Conservation (phyloP, 495 filamentous ascomycete genomes). For the Chaetomium cochliodes region DNA sequence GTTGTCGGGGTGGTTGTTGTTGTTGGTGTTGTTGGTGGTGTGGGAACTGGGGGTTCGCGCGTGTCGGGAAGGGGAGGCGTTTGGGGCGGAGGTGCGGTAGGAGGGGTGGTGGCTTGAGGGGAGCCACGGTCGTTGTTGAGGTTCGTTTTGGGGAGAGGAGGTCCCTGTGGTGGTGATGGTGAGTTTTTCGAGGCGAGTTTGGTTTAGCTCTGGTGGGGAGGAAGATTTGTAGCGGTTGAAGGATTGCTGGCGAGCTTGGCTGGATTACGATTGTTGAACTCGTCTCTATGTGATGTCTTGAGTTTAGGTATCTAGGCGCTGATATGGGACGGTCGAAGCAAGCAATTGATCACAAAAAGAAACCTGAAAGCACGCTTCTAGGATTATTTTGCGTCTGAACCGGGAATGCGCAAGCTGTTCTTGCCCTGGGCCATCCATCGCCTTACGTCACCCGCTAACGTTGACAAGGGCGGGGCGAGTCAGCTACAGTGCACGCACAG, state of each 20-base stretch:
- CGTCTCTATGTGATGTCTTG: not conserved
- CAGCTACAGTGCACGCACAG: not conserved
- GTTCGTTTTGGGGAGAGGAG: not conserved
- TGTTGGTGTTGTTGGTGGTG: not conserved
- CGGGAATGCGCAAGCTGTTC: not conserved
- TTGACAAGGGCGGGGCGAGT: not conserved
- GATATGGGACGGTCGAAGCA: not conserved
- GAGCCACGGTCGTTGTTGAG: not conserved
- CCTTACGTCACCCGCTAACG: slow-evolving; percentile 1
- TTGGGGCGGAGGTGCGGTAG: not conserved
- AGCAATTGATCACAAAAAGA: not conserved
- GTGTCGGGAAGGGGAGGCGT: not conserved
- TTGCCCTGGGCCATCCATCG: not conserved
- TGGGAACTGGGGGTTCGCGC: too few relatives aligned
- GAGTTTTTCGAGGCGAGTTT: not conserved
- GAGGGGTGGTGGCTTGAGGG: slow-evolving; percentile 14
- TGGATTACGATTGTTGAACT: not conserved
- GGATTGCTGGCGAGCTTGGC: not conserved
- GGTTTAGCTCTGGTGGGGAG: not conserved
- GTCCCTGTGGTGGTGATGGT: not conserved
- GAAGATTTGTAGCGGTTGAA: not conserved
- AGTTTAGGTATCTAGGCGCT: not conserved
- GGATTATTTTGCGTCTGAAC: not conserved
- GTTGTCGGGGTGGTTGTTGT: not conserved
- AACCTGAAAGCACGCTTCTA: not conserved